phyloP scores from a whole-genome alignment of 2,329 filamentous ascomycete species.

The Aureobasidium uvarum region DNA sequence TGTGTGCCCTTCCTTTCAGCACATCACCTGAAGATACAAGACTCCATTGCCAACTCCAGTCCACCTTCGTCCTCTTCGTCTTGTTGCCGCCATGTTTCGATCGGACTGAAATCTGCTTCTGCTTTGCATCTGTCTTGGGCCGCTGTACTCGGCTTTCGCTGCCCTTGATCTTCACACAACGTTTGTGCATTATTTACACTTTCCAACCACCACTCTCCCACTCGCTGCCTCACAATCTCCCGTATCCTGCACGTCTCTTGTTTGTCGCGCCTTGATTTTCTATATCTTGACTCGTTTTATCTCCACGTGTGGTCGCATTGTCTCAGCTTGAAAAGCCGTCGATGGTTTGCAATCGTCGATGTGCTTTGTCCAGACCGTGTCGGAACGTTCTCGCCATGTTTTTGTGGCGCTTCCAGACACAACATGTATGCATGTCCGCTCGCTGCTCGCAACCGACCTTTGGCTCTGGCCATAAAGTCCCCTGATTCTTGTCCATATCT shows the following conservation, averaged over 20 bases:
- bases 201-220: not conserved
- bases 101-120: not conserved
- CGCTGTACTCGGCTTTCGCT: not conserved
- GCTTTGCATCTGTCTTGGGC: not conserved
- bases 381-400: conserved; percentile 8
- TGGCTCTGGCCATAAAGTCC: not conserved
- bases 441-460: conserved; percentile 1
- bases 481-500: not conserved
- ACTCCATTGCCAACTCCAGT: not conserved
- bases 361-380: conserved; percentile 15
- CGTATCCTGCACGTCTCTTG: not conserved
- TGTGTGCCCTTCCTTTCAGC: not conserved
- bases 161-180: not conserved
- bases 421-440: conserved; percentile 10
- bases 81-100: not conserved
- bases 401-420: conserved; percentile 20
- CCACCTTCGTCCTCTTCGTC: too few relatives aligned
- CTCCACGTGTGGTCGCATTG: not conserved
- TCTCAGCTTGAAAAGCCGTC: not conserved
- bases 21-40: not conserved
- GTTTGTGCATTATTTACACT: conserved; percentile 19
- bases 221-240: not conserved
- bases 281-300: not conserved
- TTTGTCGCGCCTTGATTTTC: not conserved
- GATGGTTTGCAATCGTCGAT: conserved; percentile 2